These are phyloP conservation scores for Crithidia expoeki DNA, from an alignment of 208 protist species.

Conservation along the genomic window DNA sequence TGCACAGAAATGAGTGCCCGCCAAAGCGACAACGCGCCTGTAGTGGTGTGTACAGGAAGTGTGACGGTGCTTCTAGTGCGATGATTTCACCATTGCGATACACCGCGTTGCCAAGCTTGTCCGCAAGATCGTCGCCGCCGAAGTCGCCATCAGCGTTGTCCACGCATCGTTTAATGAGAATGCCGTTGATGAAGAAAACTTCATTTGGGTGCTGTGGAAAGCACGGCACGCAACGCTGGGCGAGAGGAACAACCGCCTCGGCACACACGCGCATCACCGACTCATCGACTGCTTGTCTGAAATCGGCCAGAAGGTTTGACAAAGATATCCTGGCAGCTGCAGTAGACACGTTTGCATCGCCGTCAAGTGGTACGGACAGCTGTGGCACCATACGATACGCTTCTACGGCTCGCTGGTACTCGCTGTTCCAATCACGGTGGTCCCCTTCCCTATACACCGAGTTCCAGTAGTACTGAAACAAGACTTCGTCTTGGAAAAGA, in stretches of 20 bases:
- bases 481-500: conserved; percentile 24
- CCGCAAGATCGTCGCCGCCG: conserved; percentile 51
- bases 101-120: conserved; percentile 30
- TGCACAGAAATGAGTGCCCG: conserved; percentile 58
- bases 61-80: conserved; percentile 45
- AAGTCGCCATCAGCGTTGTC: conserved; percentile 50
- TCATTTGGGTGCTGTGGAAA: conserved; percentile 25
- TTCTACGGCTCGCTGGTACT: conserved; percentile 53
- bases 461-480: conserved; percentile 60
- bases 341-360: neutral
- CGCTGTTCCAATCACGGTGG: conserved; percentile 48
- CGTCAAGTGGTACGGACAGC: neutral
- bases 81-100: conserved; percentile 41
- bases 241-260: conserved; percentile 41
- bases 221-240: conserved; percentile 26
- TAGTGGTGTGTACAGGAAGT: conserved; percentile 60
- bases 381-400: conserved; percentile 11
- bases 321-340: conserved; percentile 3
- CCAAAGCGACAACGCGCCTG: conserved; percentile 56
- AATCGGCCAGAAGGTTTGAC: conserved; percentile 34
- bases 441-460: neutral
- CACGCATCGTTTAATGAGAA: conserved; percentile 57
- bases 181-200: conserved; percentile 45
- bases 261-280: conserved; percentile 39
- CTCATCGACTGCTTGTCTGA: conserved; percentile 36